phyloP scores from a whole-genome alignment of 305 asterid species.

The Fraxinus latifolia region DNA sequence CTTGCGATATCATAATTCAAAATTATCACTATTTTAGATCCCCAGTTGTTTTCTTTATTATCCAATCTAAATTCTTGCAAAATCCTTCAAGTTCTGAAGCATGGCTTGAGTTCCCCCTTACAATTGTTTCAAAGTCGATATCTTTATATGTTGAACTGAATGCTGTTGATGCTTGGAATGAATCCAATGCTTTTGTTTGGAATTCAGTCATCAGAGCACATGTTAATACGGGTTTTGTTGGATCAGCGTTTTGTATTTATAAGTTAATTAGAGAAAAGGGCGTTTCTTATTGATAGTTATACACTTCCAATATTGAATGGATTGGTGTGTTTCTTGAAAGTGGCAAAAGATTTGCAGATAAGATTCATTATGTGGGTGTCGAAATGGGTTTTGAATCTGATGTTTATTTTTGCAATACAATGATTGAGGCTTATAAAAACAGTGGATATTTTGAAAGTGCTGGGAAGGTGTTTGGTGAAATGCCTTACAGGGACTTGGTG shows the following conservation, averaged over 20 bases:
- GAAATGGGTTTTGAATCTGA: constrained; percentile 35
- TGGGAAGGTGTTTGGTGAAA: constrained; percentile 39
- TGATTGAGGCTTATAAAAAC: constrained; percentile 25
- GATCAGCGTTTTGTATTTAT: background rate
- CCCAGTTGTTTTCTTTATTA: background rate
- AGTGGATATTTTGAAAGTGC: constrained; percentile 28
- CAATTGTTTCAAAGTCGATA: background rate
- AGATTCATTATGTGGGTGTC: constrained; percentile 35
- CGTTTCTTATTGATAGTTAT: background rate
- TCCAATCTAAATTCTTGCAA: background rate
- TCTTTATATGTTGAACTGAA: background rate
- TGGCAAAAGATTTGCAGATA: constrained; percentile 16
- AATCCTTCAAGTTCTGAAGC: background rate
- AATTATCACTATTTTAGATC: background rate
- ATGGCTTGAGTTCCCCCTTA: background rate
- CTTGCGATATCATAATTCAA: background rate
- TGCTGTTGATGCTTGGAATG: background rate
- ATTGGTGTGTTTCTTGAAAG: background rate
- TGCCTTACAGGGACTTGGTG: constrained; percentile 38
- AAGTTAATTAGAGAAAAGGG: background rate
- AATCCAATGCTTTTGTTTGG: background rate
- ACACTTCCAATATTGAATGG: background rate
- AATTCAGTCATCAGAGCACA: background rate
- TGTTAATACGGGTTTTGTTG: background rate
- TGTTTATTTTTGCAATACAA: constrained; percentile 38